Evolutionary conservation across 495 filamentous ascomycete species (phyloP).

Genomic region (Ascodesmis nigricans): DNA sequence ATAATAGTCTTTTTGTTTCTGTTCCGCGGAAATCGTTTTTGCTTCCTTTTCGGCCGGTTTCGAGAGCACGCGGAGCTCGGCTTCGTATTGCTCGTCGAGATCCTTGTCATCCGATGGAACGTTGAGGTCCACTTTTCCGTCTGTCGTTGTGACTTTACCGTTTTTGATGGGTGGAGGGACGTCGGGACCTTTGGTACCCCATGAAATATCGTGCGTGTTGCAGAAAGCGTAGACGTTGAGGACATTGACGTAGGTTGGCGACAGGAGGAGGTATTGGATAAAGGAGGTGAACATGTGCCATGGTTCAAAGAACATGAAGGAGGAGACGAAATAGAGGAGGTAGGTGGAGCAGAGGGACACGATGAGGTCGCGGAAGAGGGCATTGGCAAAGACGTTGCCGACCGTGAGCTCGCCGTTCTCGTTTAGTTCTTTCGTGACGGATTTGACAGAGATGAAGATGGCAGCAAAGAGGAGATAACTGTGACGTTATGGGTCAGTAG

Average conservation of each 20-base stretch:
- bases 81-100: slow-evolving; percentile 83
- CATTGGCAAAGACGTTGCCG: slow-evolving; percentile 55
- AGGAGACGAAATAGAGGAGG: slow-evolving; percentile 77
- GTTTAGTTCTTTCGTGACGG: slow-evolving; percentile 44
- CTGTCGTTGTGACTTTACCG: slow-evolving; percentile 22
- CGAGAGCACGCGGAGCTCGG: slow-evolving; percentile 54
- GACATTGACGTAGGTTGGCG: slow-evolving; percentile 87
- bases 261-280: slow-evolving; percentile 88
- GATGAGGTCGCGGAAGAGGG: slow-evolving; percentile 80
- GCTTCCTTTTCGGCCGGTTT: slow-evolving; percentile 45
- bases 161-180: slow-evolving; percentile 37
- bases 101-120: slow-evolving; percentile 56
- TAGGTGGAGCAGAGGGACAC: slow-evolving; percentile 83
- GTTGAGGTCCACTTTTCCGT: slow-evolving; percentile 83
- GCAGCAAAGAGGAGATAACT: slow-evolving; percentile 88
- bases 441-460: slow-evolving; percentile 78
- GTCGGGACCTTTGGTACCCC: slow-evolving; percentile 92
- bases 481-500: too few relatives aligned
- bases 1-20: slow-evolving; percentile 96
- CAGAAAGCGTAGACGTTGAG: slow-evolving; percentile 97
- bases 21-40: slow-evolving; percentile 34
- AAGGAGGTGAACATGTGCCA: slow-evolving; percentile 95
- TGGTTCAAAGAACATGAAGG: slow-evolving; percentile 89
- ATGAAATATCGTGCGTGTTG: slow-evolving; percentile 92
- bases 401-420: slow-evolving; percentile 35